Percentiles rank a stretch among this genome's conserved stretches.
Evolutionary conservation across 352 stramenopile species (phyloP).

Genomic region (Phytophthora kernoviae): DNA sequence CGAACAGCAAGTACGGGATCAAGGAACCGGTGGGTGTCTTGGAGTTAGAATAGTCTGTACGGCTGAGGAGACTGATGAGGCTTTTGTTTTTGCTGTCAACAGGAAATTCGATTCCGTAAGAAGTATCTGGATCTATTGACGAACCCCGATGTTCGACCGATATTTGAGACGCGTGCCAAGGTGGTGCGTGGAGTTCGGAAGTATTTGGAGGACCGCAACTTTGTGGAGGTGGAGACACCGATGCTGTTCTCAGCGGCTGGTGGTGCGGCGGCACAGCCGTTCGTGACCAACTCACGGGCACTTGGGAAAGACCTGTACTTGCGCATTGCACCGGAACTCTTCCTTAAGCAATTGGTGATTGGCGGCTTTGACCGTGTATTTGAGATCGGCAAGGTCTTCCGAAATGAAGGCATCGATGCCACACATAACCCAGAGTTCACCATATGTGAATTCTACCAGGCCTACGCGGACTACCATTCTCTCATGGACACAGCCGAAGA

Average conservation of each 20-base stretch:
- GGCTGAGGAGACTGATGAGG: conserved; percentile 2
- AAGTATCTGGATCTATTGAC: conserved; percentile 99
- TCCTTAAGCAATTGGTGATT: conserved; percentile 96
- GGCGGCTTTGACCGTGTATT: conserved; percentile 98
- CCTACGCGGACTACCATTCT: conserved; percentile 99
- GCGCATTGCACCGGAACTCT: conserved; percentile 97
- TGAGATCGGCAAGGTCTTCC: conserved; percentile 98
- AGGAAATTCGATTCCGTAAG: conserved; percentile 98
- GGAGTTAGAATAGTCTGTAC: background rate
- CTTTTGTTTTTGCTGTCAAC: conserved; percentile 69
- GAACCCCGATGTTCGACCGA: conserved; percentile 91
- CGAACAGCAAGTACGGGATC: conserved; percentile 95
- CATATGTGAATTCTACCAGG: conserved; percentile 99
- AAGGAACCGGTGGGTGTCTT: conserved; percentile 72
- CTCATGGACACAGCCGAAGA: conserved; percentile 98
- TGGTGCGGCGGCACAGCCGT: conserved; percentile 97
- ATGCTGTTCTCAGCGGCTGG: conserved; percentile 99
- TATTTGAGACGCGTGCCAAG: conserved; percentile 94
- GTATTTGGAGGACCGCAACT: conserved; percentile 75
- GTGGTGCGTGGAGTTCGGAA: conserved; percentile 64
- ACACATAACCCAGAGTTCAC: conserved; percentile 99
- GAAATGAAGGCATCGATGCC: conserved; percentile 97
- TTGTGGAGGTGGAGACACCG: conserved; percentile 96
- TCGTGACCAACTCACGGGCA: conserved; percentile 98
- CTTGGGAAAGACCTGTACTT: conserved; percentile 96